Evolutionary conservation across 306 rosid species (phyloP), one percentile per base, ranked within the genome.

Genomic region (Ceratonia siliqua): DNA sequence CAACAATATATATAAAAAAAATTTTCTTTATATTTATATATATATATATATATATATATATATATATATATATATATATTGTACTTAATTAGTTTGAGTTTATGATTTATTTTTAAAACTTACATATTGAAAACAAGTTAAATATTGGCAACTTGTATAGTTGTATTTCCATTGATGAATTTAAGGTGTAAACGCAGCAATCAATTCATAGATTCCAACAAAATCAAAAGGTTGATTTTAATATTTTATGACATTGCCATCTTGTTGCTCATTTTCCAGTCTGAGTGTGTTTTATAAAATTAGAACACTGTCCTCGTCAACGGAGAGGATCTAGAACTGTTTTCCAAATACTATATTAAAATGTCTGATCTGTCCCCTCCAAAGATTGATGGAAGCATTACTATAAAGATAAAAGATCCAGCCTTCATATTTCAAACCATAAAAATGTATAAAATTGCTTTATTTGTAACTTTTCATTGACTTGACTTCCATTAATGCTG

Each of bases 401-500:
- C n/a, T n/a, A 35, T 15, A 64, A 43, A 24, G n/a, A n/a, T n/a
- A n/a, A n/a, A n/a, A n/a, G n/a, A n/a, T n/a, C n/a, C 13, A 41
- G 20, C 17, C 71, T 42, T 24, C 24, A 5, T 5, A 65, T 42
- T 65, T 45, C 41, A 66, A 65, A 27, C 30, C 36, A 48, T 39
- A 17, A 30, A 30, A 5, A 8, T 70, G 69, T 50, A 13, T 27
- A 27, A 67, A 35, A 8, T 33, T 53, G 58, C 68, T 55, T 27
- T 33, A 32, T 32, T 21, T 69, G 52, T 0, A 62, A 58, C 69
- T 58, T 49, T 75, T 79, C 58, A 75, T 75, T 83, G 87, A 83
- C 84, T 79, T 83, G 82, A 83, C 84, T 83, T 83, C 70, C 82
- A 83, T 27, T 58, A 64, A 55, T 56, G 56, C 36, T 15, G n/a